Percentiles rank a stretch among this genome's conserved stretches.
Conservation (phyloP, 805 yeast genomes). For the Cyberlindnera suaveolens region DNA sequence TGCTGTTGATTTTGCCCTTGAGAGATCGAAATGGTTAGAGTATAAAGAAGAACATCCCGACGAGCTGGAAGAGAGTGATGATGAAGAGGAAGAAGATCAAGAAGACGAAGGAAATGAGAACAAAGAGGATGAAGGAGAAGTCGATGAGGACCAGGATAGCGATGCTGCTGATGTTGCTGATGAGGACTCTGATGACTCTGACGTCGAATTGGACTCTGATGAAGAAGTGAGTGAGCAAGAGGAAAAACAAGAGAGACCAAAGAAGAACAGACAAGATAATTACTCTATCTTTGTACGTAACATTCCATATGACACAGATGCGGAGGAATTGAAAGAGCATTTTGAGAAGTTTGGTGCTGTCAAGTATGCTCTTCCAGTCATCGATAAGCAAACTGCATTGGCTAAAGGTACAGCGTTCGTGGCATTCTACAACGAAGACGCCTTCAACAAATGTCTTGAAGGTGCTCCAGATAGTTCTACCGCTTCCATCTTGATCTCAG, state of each 20-base stretch:
- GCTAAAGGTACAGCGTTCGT: slow-evolving; percentile 96
- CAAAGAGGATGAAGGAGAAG: slow-evolving; percentile 16
- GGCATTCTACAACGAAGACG: slow-evolving; percentile 61
- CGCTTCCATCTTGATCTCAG: slow-evolving; percentile 72
- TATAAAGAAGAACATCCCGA: slow-evolving; percentile 40
- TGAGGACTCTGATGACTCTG: slow-evolving; percentile 22
- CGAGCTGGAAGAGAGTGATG: slow-evolving; percentile 34
- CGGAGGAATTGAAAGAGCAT: slow-evolving; percentile 70
- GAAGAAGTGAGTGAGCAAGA: slow-evolving; percentile 28
- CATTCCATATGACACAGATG: slow-evolving; percentile 90
- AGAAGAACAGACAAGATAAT: slow-evolving; percentile 57
- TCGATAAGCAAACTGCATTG: slow-evolving; percentile 76
- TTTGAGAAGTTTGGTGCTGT: slow-evolving; percentile 80
- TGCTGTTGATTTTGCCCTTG: slow-evolving; percentile 90
- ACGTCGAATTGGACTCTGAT: slow-evolving; percentile 28
- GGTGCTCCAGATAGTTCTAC: slow-evolving; percentile 72
- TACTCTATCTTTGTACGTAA: slow-evolving; percentile 83
- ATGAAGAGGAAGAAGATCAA: slow-evolving; percentile 29
- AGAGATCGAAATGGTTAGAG: slow-evolving; percentile 77
- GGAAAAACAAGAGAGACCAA: slow-evolving; percentile 28
- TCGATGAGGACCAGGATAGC: slow-evolving; percentile 20
- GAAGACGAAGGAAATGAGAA: slow-evolving; percentile 25
- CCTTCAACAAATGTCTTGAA: slow-evolving; percentile 61
- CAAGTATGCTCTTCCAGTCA: slow-evolving; percentile 88
- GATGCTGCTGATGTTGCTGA: slow-evolving; percentile 24